Conservation (phyloP, 441 rosid species). For the Breynia disticha region DNA sequence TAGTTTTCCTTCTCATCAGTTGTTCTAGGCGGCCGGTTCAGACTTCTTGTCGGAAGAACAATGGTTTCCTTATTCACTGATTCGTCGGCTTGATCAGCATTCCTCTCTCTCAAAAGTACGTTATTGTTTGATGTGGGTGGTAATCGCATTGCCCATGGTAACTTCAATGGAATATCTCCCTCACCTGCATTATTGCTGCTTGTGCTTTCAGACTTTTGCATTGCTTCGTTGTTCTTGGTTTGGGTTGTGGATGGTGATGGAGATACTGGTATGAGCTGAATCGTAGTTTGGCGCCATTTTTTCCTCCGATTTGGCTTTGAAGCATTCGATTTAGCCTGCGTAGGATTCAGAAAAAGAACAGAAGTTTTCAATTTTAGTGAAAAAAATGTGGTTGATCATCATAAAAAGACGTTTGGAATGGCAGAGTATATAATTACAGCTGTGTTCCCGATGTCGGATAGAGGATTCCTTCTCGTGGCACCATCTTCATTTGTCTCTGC, state of each 20-base stretch:
- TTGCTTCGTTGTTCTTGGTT: conserved; percentile 14
- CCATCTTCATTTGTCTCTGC: conserved; percentile 29
- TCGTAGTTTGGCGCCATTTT: conserved; percentile 60
- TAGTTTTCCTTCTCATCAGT: conserved; percentile 78
- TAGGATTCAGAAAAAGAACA: background rate
- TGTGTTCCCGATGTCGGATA: conserved; percentile 81
- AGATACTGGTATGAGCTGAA: conserved; percentile 73
- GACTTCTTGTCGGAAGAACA: conserved; percentile 31
- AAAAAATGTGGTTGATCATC: background rate
- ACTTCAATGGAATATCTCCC: conserved; percentile 44
- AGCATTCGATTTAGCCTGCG: conserved; percentile 61
- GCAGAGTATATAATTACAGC: conserved; percentile 33
- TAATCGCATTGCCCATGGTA: conserved; percentile 75
- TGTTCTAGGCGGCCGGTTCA: conserved; percentile 34
- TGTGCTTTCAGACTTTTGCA: conserved; percentile 22
- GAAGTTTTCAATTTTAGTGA: background rate
- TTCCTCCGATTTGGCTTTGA: conserved; percentile 64
- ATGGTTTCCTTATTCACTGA: conserved; percentile 28
- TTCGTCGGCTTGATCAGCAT: conserved; percentile 44
- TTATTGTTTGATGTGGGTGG: conserved; percentile 48
- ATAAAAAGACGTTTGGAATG: background rate
- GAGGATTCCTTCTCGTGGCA: conserved; percentile 54
- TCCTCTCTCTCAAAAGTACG: conserved; percentile 70
- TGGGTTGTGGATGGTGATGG: conserved; percentile 16
- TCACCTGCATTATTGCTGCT: conserved; percentile 14